Evolutionary conservation across 1,284 basidiomycete genomes (phyloP), one percentile per base, ranked within the genome.

Genomic region (Austroboletus niveus): DNA sequence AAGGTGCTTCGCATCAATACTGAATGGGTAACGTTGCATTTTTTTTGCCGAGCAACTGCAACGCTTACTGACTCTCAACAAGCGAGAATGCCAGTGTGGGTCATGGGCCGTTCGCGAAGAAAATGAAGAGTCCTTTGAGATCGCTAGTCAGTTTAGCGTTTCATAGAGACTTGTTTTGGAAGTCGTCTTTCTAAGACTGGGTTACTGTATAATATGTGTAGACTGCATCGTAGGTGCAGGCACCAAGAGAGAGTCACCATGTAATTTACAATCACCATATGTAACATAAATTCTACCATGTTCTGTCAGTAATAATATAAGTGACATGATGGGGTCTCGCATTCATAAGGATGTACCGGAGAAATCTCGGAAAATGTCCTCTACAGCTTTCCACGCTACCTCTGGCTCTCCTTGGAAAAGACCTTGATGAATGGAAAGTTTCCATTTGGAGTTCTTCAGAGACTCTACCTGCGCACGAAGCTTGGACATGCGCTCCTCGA

Each of bases 321-420:
- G 27, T 32, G 8, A 3, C 2, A 14, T 15, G 32, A 34, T 34
- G 32, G 11, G 12, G 5, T 34, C 32, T 34, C 32, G 14, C 10
- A 34, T 11, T 14, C 11, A 34, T 34, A 7, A 11, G 32, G 32
- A 12, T 15, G 32, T 5, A 11, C 20, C 36, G 17, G 36, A n/a
- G 20, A 38, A 42, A 14, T 39, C 2, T 35, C 17, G 31, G 30
- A 64, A 44, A 1, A 64, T 47, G 4, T 55, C 36, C 29, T 54
- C 57, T 20, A 60, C 38, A 14, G 46, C 49, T 7, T 3, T 45
- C 59, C 54, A 60, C 7, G 59, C 62, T 10, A 49, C 47, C 10
- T 57, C 42, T 0, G 61, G 48, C 6, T 57, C 53, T 10, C 59
- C 60, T 10, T 44, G 27, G 36, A 62, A 60, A 42, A 8, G 2